Evolutionary conservation across 108 stramenopile species (phyloP).

Genomic region (Nitzschia putrida): DNA sequence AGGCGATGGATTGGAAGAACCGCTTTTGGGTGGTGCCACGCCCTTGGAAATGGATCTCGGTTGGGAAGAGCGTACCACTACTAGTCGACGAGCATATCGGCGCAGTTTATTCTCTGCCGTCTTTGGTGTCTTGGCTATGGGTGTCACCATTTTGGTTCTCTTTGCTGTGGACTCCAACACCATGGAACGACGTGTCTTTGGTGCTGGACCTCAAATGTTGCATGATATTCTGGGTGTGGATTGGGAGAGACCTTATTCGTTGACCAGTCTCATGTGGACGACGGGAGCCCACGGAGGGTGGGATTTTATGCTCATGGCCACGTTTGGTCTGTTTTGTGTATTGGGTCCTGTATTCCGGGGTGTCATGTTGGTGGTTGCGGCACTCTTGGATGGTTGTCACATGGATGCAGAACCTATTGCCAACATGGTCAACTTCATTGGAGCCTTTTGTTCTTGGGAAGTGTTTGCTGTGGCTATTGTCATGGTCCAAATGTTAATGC

Average conservation of each 20-base stretch:
- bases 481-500: constrained; percentile 84
- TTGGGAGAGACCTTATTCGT: constrained; percentile 67
- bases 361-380: constrained; percentile 31
- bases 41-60: constrained; percentile 30
- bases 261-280: constrained; percentile 65
- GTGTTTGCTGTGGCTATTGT: constrained; percentile 72
- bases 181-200: constrained; percentile 77
- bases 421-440: constrained; percentile 65
- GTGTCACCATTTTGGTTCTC: constrained; percentile 41
- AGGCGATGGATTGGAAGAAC: constrained; percentile 17
- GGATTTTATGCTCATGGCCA: constrained; percentile 81
- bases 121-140: constrained; percentile 21
- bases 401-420: constrained; percentile 12
- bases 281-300: constrained; percentile 82
- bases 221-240: constrained; percentile 76
- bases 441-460: constrained; percentile 88
- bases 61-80: not conserved
- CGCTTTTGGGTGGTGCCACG: constrained; percentile 11
- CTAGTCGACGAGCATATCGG: not conserved
- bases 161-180: constrained; percentile 60
- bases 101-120: constrained; percentile 4
- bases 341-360: constrained; percentile 46
- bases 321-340: constrained; percentile 73
- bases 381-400: constrained; percentile 26
- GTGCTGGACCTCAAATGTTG: constrained; percentile 69